phyloP scores from a whole-genome alignment of 768 basidiomycete species.

The Boletus pseudo-olivaceus region DNA sequence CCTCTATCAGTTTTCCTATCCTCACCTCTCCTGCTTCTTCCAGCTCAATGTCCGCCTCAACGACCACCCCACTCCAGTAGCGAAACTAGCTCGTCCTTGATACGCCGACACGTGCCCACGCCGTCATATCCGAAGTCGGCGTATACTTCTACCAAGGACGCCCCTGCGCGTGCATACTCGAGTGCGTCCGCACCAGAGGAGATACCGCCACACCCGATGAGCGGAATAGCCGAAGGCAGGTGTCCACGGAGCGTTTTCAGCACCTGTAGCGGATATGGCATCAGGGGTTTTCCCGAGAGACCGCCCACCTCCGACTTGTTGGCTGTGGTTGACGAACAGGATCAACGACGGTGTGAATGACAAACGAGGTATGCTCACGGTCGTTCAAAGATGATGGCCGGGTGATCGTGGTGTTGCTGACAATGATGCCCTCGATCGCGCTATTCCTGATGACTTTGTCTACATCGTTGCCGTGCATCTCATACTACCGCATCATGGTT shows the following conservation, averaged over 20 bases:
- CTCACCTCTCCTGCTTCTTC: constrained; percentile 29
- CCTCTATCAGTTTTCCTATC: constrained; percentile 35
- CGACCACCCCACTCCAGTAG: constrained; percentile 63
- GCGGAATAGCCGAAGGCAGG: constrained; percentile 74
- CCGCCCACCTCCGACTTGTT: constrained; percentile 78
- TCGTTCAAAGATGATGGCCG: constrained; percentile 63
- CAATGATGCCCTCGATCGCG: constrained; percentile 90
- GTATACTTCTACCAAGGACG: constrained; percentile 86
- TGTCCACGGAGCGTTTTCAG: constrained; percentile 70
- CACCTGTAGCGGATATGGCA: constrained; percentile 71
- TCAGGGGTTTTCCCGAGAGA: constrained; percentile 86
- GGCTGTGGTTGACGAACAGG: constrained; percentile 34
- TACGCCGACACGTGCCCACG: constrained; percentile 74
- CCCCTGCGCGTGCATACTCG: constrained; percentile 86
- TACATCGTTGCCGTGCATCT: too few species aligned
- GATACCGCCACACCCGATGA: constrained; percentile 96
- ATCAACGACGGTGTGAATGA: constrained; percentile 19
- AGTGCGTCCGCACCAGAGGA: constrained; percentile 81
- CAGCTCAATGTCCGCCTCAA: constrained; percentile 51
- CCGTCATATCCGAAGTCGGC: constrained; percentile 91
- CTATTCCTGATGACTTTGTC: constrained; percentile 56
- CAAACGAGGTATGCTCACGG: constrained; percentile 37
- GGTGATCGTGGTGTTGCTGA: constrained; percentile 92
- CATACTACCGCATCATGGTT: too few species aligned
- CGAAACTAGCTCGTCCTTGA: constrained; percentile 84